Percentiles rank a stretch among this genome's conserved stretches.
Conservation (phyloP, 306 rosid species). For the Erythrophleum fordii region DNA sequence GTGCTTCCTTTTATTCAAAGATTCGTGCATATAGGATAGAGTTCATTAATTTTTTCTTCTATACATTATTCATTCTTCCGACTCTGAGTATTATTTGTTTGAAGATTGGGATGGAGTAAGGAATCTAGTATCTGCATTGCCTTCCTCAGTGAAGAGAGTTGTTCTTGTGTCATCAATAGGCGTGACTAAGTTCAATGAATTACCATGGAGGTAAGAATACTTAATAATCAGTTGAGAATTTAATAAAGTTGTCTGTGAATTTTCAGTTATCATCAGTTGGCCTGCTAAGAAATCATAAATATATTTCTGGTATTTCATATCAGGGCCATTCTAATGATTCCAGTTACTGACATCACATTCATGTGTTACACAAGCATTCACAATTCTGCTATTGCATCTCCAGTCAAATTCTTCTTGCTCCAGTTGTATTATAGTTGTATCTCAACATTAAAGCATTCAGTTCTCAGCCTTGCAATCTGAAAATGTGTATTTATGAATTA, state of each 20-base stretch:
- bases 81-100: slow-evolving; percentile 27
- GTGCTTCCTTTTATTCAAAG: slow-evolving; percentile 13
- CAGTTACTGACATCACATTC: not conserved
- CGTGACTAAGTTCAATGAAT: slow-evolving; percentile 90
- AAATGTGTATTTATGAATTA: not conserved
- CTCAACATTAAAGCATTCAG: not conserved
- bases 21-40: not conserved
- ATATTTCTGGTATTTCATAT: not conserved
- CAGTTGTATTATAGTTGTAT: not conserved
- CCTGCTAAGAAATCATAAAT: slow-evolving; percentile 10
- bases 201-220: slow-evolving; percentile 90
- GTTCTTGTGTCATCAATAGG: slow-evolving; percentile 96
- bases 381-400: not conserved
- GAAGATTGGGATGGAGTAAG: slow-evolving; percentile 98
- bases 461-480: not conserved
- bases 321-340: not conserved
- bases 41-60: not conserved
- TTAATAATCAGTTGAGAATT: slow-evolving; percentile 26
- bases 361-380: not conserved
- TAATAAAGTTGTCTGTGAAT: slow-evolving; percentile 18
- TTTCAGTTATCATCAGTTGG: not conserved
- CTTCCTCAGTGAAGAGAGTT: slow-evolving; percentile 76
- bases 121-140: slow-evolving; percentile 80
- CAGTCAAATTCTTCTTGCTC: not conserved
- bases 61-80: slow-evolving; percentile 21